Evolutionary conservation across 345 rosid genomes (phyloP).

Genomic region (Xanthoceras sorbifolium): DNA sequence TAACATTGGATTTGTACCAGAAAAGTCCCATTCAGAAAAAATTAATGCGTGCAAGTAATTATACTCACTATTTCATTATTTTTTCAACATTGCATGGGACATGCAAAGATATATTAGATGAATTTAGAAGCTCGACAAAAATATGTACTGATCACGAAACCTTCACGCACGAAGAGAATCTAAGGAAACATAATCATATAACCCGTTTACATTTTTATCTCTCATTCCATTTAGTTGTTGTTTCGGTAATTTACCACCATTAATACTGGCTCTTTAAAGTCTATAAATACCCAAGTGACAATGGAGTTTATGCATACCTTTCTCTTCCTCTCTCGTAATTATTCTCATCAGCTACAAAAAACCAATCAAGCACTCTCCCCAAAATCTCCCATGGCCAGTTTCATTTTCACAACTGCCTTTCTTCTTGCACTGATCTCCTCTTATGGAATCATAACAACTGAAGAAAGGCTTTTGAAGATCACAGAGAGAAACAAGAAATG

Average conservation of each 20-base stretch:
- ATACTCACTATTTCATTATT: neutral
- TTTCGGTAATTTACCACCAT: slow-evolving; percentile 2
- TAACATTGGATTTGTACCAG: slow-evolving; percentile 32
- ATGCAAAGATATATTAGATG: slow-evolving; percentile 34
- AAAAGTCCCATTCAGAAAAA: slow-evolving; percentile 32
- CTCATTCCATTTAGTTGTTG: neutral
- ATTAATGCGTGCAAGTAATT: slow-evolving; percentile 16
- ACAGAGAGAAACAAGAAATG: neutral
- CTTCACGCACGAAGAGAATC: slow-evolving; percentile 20
- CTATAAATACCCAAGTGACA: slow-evolving; percentile 35
- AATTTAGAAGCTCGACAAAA: neutral
- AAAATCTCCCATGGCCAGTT: slow-evolving; percentile 22
- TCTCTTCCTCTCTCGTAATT: neutral
- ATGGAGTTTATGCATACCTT: slow-evolving; percentile 19
- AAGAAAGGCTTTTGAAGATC: slow-evolving; percentile 25
- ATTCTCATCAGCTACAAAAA: neutral
- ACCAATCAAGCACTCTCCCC: neutral
- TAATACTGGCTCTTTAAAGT: neutral
- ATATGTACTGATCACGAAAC: slow-evolving; percentile 4
- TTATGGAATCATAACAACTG: slow-evolving; percentile 23
- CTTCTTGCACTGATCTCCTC: slow-evolving; percentile 23
- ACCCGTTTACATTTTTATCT: slow-evolving; percentile 4
- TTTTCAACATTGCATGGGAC: slow-evolving; percentile 41
- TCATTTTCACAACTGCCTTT: slow-evolving; percentile 14
- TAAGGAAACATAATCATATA: slow-evolving; percentile 34